Evolutionary conservation across 495 filamentous ascomycete genomes (phyloP), one percentile per base, ranked within the genome.

Genomic region (Pseudotulostoma volvatum): DNA sequence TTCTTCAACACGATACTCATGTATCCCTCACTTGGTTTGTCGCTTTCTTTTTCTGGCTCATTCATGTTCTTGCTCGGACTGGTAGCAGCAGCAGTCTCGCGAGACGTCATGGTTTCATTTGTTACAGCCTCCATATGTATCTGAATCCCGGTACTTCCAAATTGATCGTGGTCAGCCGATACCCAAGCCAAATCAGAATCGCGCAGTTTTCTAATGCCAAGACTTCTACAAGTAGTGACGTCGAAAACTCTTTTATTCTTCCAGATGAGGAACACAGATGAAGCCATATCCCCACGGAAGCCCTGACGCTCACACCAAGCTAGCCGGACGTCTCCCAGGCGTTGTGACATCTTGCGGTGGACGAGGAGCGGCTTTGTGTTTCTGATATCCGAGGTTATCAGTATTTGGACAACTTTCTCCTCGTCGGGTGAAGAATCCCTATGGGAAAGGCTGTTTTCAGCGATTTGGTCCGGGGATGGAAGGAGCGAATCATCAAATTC

Each of bases 121-220:
- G 79, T 82, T 67, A 81, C 79, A 3, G 82, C 84, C 56, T 84
- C 76, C 40, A 90, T 66, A 44, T 76, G 70, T 7, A 85, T 56
- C 31, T 55, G 61, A 5, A 59, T 28, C 16, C 45, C 38, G 32
- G 43, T 38, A 9, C 46, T 36, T 21, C 50, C 60, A 21, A 47
- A 42, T 15, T 21, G 33, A n/a, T 40, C n/a, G 21, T 57, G 58
- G 15, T 60, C 56, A 16, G 53, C 50, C 30, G 59, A 51, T 8
- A 57, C 56, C 18, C 51, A 54, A n/a, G n/a, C n/a, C n/a, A n/a
- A n/a, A 34, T 63, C 48, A 3, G 60, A 8, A 59, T 34, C n/a
- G 43, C 44, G 38, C 66, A 63, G 3, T 70, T 52, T 9, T 47
- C 63, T 20, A 76, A 68, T 19, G 67, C 80, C 38, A 81, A 65